A percentile compares a stretch with the other conserved stretches of the same genome.
These are phyloP conservation scores for Trametes hirsuta DNA, from an alignment of 1,284 basidiomycete species.

Conservation along the genomic window DNA sequence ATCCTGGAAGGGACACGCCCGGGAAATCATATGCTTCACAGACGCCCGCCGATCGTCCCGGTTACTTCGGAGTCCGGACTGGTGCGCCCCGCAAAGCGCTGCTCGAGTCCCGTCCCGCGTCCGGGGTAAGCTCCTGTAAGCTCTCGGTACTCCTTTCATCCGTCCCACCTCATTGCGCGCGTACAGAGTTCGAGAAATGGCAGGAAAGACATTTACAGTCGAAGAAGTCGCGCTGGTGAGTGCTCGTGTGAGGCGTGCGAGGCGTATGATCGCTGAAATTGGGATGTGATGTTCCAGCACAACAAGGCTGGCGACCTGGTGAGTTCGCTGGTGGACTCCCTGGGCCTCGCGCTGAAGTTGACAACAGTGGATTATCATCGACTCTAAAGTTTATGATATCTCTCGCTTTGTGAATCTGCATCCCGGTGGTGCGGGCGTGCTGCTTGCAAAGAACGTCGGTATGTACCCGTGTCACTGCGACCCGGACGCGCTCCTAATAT, in stretches of 20 bases:
- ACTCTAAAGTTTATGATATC: conserved; percentile 70
- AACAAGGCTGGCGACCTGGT: conserved; percentile 76
- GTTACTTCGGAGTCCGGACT: conserved; percentile 6
- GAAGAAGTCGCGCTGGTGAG: conserved; percentile 60
- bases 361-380: conserved; percentile 64
- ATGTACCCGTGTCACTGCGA: conserved; percentile 8
- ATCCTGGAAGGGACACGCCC: not conserved
- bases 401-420: conserved; percentile 66
- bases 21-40: conserved; percentile 13
- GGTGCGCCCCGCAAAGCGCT: not conserved
- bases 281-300: conserved; percentile 50
- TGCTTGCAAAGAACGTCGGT: conserved; percentile 47
- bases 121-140: not conserved
- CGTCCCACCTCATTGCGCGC: not conserved
- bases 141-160: not conserved
- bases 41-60: conserved; percentile 7
- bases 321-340: conserved; percentile 22
- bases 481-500: too few species aligned
- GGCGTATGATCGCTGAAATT: not conserved
- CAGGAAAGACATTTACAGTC: conserved; percentile 27
- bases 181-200: conserved; percentile 4
- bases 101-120: not conserved
- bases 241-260: not conserved
- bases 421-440: conserved; percentile 66
- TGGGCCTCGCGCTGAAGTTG: not conserved